Evolutionary conservation across 805 yeast species (phyloP), one percentile per base, ranked within the genome.

Genomic region (Ogataea pini): DNA sequence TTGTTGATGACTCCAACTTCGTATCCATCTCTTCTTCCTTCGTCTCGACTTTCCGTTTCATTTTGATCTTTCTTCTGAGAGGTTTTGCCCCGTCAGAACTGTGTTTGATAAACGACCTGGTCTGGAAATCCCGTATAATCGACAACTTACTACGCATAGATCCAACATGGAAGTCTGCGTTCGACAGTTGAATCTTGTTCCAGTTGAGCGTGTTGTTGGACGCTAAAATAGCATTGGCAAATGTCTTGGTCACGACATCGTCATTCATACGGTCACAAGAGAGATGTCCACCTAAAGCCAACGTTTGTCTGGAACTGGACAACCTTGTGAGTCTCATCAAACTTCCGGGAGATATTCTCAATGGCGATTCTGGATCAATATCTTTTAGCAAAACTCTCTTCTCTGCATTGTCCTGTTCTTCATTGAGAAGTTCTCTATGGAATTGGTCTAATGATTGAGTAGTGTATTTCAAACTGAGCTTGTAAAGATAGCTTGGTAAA

Each of bases 401-500:
- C 20, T 61, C 67, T 7, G 59, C 61, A 16, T 55, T 50, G 34
- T 62, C 65, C 48, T 62, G 61, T 48, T 64, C 64, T 41, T 64
- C 67, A 28, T 60, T 59, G 32, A 62, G 51, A 41, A 69, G 54
- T 49, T 70, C 69, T 44, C 56, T 56, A 48, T 70, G 73, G 46
- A 70, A 68, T 41, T 70, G 71, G 42, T 67, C 65, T 42, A 70
- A 60, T 4, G 65, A 60, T 47, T 67, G 62, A 5, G 71, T 61
- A 2, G 83, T 77, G 73, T 82, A 89, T 56, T 78, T 80, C 59
- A 86, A 80, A 29, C 89, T 82, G 48, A 88, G 75, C 58, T 85
- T 80, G 67, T 89, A 91, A 44, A 89, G 73, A 39, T 89, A 80
- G 9, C 89, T 81, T 2, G 96, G 96, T 46, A 89, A 73, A 44